Evolutionary conservation across 2,329 filamentous ascomycete species (phyloP).

Genomic region (Hypoxylon sp.): DNA sequence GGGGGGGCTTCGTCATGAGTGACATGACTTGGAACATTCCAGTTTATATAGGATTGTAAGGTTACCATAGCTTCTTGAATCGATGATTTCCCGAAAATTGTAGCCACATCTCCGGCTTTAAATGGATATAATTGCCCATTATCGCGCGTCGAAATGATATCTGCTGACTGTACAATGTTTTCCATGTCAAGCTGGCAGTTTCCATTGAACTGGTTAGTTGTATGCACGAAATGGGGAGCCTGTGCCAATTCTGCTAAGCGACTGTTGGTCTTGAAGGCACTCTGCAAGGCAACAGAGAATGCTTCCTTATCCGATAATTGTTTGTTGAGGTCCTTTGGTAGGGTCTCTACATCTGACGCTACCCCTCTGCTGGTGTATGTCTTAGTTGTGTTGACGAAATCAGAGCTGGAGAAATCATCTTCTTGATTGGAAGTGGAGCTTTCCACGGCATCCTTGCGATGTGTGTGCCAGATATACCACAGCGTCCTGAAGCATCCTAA

Average conservation of each 20-base stretch:
- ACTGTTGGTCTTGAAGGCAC: constrained; percentile 16
- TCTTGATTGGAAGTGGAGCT: background rate
- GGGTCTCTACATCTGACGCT: no score
- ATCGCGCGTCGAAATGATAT: constrained; percentile 19
- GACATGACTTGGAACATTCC: background rate
- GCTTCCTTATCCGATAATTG: background rate
- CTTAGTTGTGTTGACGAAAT: background rate
- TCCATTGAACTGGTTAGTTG: constrained; percentile 18
- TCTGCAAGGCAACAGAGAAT: constrained; percentile 26
- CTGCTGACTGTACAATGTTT: constrained; percentile 41
- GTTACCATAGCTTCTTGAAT: constrained; percentile 26
- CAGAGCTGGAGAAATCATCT: background rate
- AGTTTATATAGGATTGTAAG: constrained; percentile 23
- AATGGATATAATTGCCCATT: background rate
- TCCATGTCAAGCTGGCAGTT: constrained; percentile 49
- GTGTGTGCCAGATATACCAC: constrained; percentile 48
- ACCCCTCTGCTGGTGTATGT: no score
- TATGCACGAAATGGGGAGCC: constrained; percentile 26
- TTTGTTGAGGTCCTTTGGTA: no score
- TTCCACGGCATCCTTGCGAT: background rate
- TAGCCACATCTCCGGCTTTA: background rate
- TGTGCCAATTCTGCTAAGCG: constrained; percentile 21
- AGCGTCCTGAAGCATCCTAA: constrained; percentile 52
- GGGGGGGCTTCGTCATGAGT: background rate
- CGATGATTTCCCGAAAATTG: constrained; percentile 20